phyloP scores from a whole-genome alignment of 768 basidiomycete genomes.

The Melanogaster broomeanus region DNA sequence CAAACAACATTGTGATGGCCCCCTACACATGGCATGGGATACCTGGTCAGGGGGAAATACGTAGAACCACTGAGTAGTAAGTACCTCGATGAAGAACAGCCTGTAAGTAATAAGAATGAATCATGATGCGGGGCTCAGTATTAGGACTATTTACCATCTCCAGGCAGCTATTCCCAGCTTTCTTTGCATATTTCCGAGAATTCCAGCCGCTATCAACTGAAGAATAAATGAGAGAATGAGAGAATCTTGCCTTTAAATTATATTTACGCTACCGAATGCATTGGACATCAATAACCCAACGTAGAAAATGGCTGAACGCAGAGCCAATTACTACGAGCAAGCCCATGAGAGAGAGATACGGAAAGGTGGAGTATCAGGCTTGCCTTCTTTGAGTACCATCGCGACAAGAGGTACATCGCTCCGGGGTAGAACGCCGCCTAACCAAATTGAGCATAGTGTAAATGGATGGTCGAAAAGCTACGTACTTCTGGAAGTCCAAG shows the following conservation, averaged over 20 bases:
- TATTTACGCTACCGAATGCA: conserved; percentile 63
- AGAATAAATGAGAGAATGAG: neutral
- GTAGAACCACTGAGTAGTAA: neutral
- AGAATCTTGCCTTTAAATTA: neutral
- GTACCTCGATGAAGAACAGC: conserved; percentile 72
- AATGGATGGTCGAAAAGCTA: neutral
- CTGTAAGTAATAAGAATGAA: conserved; percentile 29
- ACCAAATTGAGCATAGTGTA: neutral
- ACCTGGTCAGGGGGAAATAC: neutral
- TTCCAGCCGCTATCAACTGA: conserved; percentile 74
- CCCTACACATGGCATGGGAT: conserved; percentile 46
- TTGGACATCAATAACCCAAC: conserved; percentile 62
- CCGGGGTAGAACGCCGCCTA: conserved; percentile 70
- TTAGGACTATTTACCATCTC: conserved; percentile 57
- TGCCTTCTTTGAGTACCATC: conserved; percentile 53
- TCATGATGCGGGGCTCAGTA: neutral
- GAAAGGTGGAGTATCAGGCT: neutral
- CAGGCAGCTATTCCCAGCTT: conserved; percentile 66
- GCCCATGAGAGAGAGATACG: neutral
- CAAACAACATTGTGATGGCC: conserved; percentile 60
- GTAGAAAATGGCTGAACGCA: conserved; percentile 62
- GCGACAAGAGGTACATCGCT: conserved; percentile 45
- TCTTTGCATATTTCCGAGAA: conserved; percentile 69
- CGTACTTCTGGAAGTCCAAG: conserved; percentile 61
- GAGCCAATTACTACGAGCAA: conserved; percentile 54